These are phyloP conservation scores for Diddensiella transvaalensis DNA, from an alignment of 805 yeast genomes.

Conservation along the genomic window DNA sequence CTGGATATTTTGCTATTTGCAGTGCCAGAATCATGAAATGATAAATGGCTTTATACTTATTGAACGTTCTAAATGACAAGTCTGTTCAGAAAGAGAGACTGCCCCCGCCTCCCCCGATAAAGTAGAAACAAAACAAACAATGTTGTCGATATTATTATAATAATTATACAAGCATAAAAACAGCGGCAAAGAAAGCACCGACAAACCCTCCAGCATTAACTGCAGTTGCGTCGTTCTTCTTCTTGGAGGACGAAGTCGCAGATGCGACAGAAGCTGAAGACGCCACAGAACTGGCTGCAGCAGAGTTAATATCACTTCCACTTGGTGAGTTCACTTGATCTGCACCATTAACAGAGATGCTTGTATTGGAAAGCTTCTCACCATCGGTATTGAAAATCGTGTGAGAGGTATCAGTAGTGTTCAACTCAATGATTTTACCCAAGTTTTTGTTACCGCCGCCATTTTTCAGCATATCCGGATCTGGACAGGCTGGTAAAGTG, in stretches of 20 bases:
- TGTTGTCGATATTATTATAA: background rate
- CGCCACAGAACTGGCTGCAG: slow-evolving; percentile 20
- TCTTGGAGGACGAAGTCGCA: slow-evolving; percentile 12
- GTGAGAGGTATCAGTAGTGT: slow-evolving; percentile 27
- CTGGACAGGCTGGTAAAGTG: slow-evolving; percentile 38
- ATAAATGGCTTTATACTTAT: no score
- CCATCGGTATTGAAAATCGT: slow-evolving; percentile 32
- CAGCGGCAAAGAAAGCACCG: slow-evolving; percentile 17
- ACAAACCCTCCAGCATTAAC: slow-evolving; percentile 13
- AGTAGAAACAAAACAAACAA: no score
- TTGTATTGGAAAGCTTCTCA: slow-evolving; percentile 26
- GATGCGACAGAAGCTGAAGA: slow-evolving; percentile 19
- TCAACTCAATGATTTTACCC: slow-evolving; percentile 32
- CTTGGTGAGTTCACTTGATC: slow-evolving; percentile 27
- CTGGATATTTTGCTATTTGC: no score
- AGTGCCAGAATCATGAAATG: no score
- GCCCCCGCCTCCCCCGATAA: no score
- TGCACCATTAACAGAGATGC: slow-evolving; percentile 22
- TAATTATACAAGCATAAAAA: slow-evolving; percentile 14
- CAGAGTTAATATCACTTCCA: slow-evolving; percentile 15
- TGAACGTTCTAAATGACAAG: no score
- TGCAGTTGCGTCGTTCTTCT: slow-evolving; percentile 17
- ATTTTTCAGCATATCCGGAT: slow-evolving; percentile 31
- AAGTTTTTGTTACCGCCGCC: slow-evolving; percentile 39
- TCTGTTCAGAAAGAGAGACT: no score